A percentile compares a stretch with the other conserved stretches of the same genome.
phyloP scores from a whole-genome alignment of 768 basidiomycete species.

The Leccinum imitatum region DNA sequence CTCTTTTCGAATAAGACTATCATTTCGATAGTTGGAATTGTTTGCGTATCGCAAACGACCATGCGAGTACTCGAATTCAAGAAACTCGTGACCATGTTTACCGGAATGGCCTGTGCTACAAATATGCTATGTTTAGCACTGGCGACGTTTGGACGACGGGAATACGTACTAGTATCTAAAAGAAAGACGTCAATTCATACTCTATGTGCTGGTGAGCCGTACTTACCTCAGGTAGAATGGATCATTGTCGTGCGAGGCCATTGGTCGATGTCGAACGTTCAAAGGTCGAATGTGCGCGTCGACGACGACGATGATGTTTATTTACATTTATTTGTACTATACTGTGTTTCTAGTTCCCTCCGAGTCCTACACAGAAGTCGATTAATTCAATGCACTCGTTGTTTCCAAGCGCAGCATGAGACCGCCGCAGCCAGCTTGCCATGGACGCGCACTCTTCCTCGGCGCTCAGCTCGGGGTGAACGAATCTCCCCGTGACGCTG shows the following conservation, averaged over 20 bases:
- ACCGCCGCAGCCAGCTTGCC: too few species aligned
- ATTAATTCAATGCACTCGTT: too few species aligned
- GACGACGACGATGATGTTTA: too few species aligned
- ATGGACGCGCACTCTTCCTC: too few species aligned
- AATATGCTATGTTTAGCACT: neutral
- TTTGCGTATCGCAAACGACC: constrained; percentile 97
- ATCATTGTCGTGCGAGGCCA: constrained; percentile 53
- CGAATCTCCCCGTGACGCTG: too few species aligned
- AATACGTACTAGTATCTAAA: constrained; percentile 52
- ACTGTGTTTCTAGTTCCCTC: too few species aligned
- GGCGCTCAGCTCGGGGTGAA: too few species aligned
- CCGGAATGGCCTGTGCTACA: constrained; percentile 88
- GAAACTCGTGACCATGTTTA: constrained; percentile 95
- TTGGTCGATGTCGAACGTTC: constrained; percentile 15
- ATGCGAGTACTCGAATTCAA: constrained; percentile 98
- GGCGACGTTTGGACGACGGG: neutral
- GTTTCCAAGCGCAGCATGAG: too few species aligned
- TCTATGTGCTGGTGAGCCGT: neutral
- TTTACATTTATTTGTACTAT: neutral
- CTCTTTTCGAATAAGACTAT: constrained; percentile 97
- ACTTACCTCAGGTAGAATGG: constrained; percentile 78
- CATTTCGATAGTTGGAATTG: constrained; percentile 99
- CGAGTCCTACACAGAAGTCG: too few species aligned
- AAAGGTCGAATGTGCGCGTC: neutral
- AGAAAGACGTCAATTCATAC: constrained; percentile 16